These are phyloP conservation scores for Pythium phragmitis DNA, from an alignment of 352 stramenopile genomes.

Conservation along the genomic window DNA sequence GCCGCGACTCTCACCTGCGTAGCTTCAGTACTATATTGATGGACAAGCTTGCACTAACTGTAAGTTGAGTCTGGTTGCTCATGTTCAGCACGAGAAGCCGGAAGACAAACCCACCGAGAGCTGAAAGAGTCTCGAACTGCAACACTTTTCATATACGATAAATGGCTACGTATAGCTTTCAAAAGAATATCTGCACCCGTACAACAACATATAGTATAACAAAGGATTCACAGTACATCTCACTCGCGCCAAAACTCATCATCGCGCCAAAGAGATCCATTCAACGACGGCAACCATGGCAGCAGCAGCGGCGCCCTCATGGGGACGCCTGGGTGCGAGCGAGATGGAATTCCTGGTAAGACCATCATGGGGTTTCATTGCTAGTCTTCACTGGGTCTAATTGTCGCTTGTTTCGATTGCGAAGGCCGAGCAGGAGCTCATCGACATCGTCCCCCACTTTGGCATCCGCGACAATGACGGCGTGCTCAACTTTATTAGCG, in stretches of 20 bases:
- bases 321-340: conserved; percentile 42
- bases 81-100: background rate
- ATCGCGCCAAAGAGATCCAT: conserved; percentile 2
- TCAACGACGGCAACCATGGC: conserved; percentile 11
- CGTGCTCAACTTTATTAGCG: conserved; percentile 80
- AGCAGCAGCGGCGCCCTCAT: conserved; percentile 26
- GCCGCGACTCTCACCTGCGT: too few relatives aligned
- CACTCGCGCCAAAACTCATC: background rate
- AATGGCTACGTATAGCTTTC: background rate
- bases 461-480: conserved; percentile 73
- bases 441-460: conserved; percentile 86
- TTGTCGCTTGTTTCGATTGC: background rate
- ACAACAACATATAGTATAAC: background rate
- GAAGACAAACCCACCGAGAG: conserved; percentile 1
- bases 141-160: background rate
- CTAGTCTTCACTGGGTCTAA: background rate
- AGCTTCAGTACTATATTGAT: too few relatives aligned
- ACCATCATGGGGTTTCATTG: background rate
- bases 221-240: background rate
- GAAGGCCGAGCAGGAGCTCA: conserved; percentile 86
- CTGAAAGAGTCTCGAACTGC: background rate
- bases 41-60: too few relatives aligned
- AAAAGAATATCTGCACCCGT: background rate
- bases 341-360: conserved; percentile 82
- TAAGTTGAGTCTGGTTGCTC: too few relatives aligned